phyloP scores from a whole-genome alignment of 768 basidiomycete genomes.

The Hygrophorus pudorinus region DNA sequence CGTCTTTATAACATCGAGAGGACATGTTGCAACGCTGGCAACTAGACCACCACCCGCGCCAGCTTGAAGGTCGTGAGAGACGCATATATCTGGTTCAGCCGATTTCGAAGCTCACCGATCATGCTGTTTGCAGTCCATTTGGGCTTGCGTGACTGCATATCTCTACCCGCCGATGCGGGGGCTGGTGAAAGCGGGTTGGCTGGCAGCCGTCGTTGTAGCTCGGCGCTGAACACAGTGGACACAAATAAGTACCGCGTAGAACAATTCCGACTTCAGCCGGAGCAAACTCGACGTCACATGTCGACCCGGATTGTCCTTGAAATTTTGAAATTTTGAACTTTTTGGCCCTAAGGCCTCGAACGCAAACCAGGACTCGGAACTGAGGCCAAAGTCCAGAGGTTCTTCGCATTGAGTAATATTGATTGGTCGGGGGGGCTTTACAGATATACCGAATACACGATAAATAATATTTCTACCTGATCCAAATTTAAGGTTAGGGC shows the following conservation, averaged over 20 bases:
- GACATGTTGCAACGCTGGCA: conserved; percentile 90
- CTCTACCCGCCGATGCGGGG: conserved; percentile 55
- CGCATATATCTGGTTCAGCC: conserved; percentile 3
- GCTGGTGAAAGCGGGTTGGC: conserved; percentile 20
- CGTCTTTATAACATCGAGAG: conserved; percentile 96
- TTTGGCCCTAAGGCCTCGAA: no score
- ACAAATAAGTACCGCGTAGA: no score
- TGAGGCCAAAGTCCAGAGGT: no score
- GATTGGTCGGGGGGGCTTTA: no score
- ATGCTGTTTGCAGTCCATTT: conserved; percentile 74
- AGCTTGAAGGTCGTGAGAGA: conserved; percentile 33
- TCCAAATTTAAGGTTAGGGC: conserved; percentile 17
- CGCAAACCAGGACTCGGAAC: no score
- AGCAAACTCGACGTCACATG: no score
- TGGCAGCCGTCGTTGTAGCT: conserved; percentile 13
- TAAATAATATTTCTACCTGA: no score
- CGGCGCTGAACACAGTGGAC: background rate
- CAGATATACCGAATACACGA: no score
- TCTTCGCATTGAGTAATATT: no score
- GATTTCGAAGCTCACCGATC: conserved; percentile 47
- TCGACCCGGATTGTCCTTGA: no score
- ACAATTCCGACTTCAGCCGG: no score
- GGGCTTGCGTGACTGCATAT: conserved; percentile 49
- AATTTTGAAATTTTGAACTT: no score
- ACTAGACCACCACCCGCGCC: conserved; percentile 94